Percentiles rank a stretch among this genome's conserved stretches.
These are phyloP conservation scores for Clathrospora elynae DNA, from an alignment of 2,329 filamentous ascomycete species.

Conservation along the genomic window DNA sequence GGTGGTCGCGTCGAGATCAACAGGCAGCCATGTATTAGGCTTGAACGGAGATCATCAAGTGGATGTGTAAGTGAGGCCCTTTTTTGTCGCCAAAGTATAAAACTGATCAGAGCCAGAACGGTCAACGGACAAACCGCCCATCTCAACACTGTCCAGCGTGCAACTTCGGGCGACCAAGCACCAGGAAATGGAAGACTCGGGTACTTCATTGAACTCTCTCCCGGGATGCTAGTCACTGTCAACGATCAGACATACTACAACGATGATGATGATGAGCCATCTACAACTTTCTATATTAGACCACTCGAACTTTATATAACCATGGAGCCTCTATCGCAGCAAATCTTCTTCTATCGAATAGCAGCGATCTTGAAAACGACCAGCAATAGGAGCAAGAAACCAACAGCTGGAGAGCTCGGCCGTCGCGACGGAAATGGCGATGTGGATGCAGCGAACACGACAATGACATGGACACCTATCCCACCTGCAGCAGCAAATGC, in stretches of 20 bases:
- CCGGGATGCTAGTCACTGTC: slow-evolving; percentile 15
- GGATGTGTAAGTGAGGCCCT: slow-evolving; percentile 8
- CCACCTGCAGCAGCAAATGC: too few species aligned
- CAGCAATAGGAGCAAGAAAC: background rate
- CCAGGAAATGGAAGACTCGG: background rate
- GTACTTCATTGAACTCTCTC: slow-evolving; percentile 20
- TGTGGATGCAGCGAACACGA: too few species aligned
- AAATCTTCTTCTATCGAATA: slow-evolving; percentile 29
- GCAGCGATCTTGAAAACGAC: slow-evolving; percentile 7
- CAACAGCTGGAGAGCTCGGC: too few species aligned
- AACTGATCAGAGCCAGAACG: slow-evolving; percentile 3
- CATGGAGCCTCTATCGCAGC: slow-evolving; percentile 28
- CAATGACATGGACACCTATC: too few species aligned
- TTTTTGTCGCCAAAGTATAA: background rate
- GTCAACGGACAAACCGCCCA: slow-evolving; percentile 1
- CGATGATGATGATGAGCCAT: background rate
- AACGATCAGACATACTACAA: slow-evolving; percentile 24
- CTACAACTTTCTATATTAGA: slow-evolving; percentile 18
- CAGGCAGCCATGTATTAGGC: background rate
- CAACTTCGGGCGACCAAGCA: background rate
- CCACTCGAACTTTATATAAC: slow-evolving; percentile 25
- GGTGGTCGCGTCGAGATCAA: slow-evolving; percentile 8
- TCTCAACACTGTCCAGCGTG: slow-evolving; percentile 7
- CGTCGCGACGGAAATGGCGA: too few species aligned
- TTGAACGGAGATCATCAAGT: slow-evolving; percentile 8